Evolutionary conservation across 331 rosid genomes (phyloP), one percentile per base, ranked within the genome.

Genomic region (Quercus phellos): DNA sequence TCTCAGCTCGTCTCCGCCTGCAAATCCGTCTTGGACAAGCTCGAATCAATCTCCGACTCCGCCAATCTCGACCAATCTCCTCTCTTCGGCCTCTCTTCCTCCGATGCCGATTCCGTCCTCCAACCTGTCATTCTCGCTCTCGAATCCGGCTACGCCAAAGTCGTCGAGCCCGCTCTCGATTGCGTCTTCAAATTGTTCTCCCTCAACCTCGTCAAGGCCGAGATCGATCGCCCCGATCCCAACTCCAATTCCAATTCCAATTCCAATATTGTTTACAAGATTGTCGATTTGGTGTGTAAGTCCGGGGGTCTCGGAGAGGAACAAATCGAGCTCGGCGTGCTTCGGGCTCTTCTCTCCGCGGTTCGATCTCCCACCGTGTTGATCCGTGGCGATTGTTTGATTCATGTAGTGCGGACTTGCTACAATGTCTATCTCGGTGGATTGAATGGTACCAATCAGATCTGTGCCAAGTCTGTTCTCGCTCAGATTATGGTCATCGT

Each of bases 391-490:
- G 98, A 93, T 74, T 91, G 91, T 67, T 80, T 95, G 84, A 86
- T 92, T 72, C 94, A 79, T 76, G 79, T 95, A 64, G 99, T 95
- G 32, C 86, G 99, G 85, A 90, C 96, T 74, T 93, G 98, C 80
- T 93, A 95, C 79, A 95, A 95, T 86, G 94, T 93, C 54, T 91
- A 95, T 81, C 98, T 95, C 19, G 97, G 98, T 2, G 99, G 99
- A 9, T 81, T 88, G 19, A 95, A 84, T 64, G 98, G 97, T 2
- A 95, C 98, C 72, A 91, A 93, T 85, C 98, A 95, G 97, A 95
- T 95, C 96, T 95, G 96, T 78, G 99, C 98, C 24, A 95, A 95
- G 89, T 90, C 99, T 13, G 99, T 95, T 78, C 88, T 95, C 59
- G 98, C 96, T 55, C 99, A 95, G 90, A 91, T 95, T 61, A 91